Percentiles rank a stretch among this genome's conserved stretches.
These are phyloP conservation scores for Sanghuangporus sanghuang DNA, from an alignment of 1,284 basidiomycete genomes.

Conservation along the genomic window DNA sequence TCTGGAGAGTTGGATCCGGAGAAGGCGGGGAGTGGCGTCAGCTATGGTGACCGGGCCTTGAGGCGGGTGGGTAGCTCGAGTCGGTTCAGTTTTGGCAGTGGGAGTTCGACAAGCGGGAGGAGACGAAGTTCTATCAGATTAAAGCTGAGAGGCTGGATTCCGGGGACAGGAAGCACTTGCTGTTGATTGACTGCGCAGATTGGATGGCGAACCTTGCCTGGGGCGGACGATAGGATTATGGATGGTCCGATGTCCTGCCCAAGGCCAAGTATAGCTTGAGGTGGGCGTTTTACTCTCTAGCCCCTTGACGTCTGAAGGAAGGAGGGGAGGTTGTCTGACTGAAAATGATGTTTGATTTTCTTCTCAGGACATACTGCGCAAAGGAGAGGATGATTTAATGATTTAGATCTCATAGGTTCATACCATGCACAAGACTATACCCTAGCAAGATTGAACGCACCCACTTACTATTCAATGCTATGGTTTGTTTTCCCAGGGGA, in stretches of 20 bases:
- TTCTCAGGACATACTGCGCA: background rate
- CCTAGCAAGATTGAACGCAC: constrained; percentile 6
- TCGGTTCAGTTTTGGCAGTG: constrained; percentile 61
- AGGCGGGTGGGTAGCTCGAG: constrained; percentile 83
- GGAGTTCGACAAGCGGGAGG: constrained; percentile 61
- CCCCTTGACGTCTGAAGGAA: background rate
- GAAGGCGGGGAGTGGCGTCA: constrained; percentile 89
- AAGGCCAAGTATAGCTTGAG: background rate
- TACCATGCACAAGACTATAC: constrained; percentile 15
- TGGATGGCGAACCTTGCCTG: background rate
- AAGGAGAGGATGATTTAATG: constrained; percentile 5
- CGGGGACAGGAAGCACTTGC: constrained; percentile 36
- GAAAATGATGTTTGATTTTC: background rate
- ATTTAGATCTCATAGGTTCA: constrained; percentile 12
- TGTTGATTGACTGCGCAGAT: constrained; percentile 13
- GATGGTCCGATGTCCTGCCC: background rate
- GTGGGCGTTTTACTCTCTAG: background rate
- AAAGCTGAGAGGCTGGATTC: constrained; percentile 54
- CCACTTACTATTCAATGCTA: constrained; percentile 2
- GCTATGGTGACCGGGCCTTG: constrained; percentile 91
- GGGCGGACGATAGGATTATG: background rate
- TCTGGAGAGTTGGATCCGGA: constrained; percentile 90
- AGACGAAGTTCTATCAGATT: constrained; percentile 53
- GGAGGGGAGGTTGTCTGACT: no score
- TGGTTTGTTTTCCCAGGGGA: constrained; percentile 12